A percentile compares a stretch with the other conserved stretches of the same genome.
Conservation (phyloP, 176 grass and related monocot genomes). For the Thinopyrum elongatum region DNA sequence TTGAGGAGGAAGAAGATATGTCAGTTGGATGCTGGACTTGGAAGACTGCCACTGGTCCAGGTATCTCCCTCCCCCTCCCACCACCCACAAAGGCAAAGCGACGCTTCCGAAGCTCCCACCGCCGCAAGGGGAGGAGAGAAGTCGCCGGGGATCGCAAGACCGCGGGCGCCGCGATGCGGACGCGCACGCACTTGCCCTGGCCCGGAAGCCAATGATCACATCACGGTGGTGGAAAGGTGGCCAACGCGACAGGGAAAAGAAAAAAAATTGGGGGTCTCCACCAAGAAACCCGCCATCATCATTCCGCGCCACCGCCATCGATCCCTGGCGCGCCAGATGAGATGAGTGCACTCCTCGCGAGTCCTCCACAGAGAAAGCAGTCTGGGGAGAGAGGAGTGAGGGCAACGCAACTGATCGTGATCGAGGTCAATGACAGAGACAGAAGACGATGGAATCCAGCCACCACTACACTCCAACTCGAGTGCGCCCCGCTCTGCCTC, state of each 20-base stretch:
- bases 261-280: background rate
- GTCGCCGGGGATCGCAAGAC: slow-evolving; percentile 21
- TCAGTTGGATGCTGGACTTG: slow-evolving; percentile 38
- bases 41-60: slow-evolving; percentile 37
- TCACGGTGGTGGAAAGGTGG: slow-evolving; percentile 11
- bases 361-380: slow-evolving; percentile 36
- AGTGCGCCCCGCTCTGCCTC: slow-evolving; percentile 7
- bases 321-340: slow-evolving; percentile 11
- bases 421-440: slow-evolving; percentile 23
- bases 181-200: background rate
- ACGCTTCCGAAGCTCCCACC: slow-evolving; percentile 20
- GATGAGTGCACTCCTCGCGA: slow-evolving; percentile 42
- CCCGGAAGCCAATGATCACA: slow-evolving; percentile 35
- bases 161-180: slow-evolving; percentile 12
- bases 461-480: slow-evolving; percentile 38
- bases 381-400: slow-evolving; percentile 33
- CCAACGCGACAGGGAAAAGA: background rate
- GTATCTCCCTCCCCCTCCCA: background rate
- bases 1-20: slow-evolving; percentile 4
- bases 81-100: background rate
- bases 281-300: slow-evolving; percentile 51
- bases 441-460: slow-evolving; percentile 22
- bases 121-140: background rate
- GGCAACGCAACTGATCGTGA: slow-evolving; percentile 25
- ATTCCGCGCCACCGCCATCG: slow-evolving; percentile 16